Evolutionary conservation across 495 filamentous ascomycete species (phyloP).

Genomic region (Penicillium pulvis): DNA sequence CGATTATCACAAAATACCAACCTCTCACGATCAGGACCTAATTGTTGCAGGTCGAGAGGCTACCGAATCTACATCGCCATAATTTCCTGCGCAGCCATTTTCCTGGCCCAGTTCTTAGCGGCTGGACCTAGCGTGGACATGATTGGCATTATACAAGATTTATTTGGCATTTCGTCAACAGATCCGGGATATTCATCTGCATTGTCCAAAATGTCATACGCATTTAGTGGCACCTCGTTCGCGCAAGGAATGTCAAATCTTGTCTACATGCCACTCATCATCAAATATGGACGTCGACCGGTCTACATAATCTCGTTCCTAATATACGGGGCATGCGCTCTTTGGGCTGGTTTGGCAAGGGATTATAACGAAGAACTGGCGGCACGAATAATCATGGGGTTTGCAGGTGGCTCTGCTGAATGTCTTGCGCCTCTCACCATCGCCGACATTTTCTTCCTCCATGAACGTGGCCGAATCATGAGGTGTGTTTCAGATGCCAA

Average conservation of each 20-base stretch:
- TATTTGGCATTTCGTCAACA: slow-evolving; percentile 42
- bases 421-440: slow-evolving; percentile 52
- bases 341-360: slow-evolving; percentile 47
- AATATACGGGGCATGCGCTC: slow-evolving; percentile 43
- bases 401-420: slow-evolving; percentile 52
- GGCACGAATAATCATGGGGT: slow-evolving; percentile 50
- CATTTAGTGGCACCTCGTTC: slow-evolving; percentile 53
- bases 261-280: slow-evolving; percentile 54
- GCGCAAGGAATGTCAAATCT: slow-evolving; percentile 51
- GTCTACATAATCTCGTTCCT: slow-evolving; percentile 51
- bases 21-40: background rate
- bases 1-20: background rate
- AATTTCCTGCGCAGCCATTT: slow-evolving; percentile 52
- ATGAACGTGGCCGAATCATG: slow-evolving; percentile 53
- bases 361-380: slow-evolving; percentile 45
- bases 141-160: slow-evolving; percentile 36
- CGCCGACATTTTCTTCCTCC: slow-evolving; percentile 58
- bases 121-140: slow-evolving; percentile 54
- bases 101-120: slow-evolving; percentile 56
- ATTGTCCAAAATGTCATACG: slow-evolving; percentile 34
- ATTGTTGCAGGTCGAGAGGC: slow-evolving; percentile 17
- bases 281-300: slow-evolving; percentile 56
- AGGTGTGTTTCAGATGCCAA: slow-evolving; percentile 12
- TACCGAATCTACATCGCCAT: slow-evolving; percentile 50
- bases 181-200: slow-evolving; percentile 27